phyloP scores from a whole-genome alignment of 352 stramenopile genomes.

The Globisporangium solare region DNA sequence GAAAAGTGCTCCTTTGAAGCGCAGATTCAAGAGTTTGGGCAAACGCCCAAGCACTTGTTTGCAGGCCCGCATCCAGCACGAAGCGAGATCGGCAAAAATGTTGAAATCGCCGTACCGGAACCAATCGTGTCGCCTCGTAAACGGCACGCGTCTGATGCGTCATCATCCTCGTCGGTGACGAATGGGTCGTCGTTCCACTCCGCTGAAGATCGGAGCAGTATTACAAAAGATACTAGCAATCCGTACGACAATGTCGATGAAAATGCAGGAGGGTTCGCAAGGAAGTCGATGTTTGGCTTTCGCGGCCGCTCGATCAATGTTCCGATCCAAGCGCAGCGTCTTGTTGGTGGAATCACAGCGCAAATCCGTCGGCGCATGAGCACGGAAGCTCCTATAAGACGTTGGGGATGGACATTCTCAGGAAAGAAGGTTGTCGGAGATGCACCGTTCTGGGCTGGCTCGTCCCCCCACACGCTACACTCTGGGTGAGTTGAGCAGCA shows the following conservation, averaged over 20 bases:
- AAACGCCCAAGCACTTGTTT: slow-evolving; percentile 83
- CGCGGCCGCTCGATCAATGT: slow-evolving; percentile 49
- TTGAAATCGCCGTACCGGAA: slow-evolving; percentile 44
- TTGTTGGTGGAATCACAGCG: slow-evolving; percentile 73
- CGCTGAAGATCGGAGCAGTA: slow-evolving; percentile 7
- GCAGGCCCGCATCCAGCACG: slow-evolving; percentile 54
- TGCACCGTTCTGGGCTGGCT: slow-evolving; percentile 54
- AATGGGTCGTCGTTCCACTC: slow-evolving; percentile 7
- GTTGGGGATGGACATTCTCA: slow-evolving; percentile 74
- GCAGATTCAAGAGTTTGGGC: slow-evolving; percentile 92
- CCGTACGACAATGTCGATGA: slow-evolving; percentile 28
- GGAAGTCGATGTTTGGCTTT: slow-evolving; percentile 74
- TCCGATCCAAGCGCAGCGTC: slow-evolving; percentile 67
- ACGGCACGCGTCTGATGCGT: slow-evolving; percentile 13
- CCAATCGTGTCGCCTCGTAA: slow-evolving; percentile 31
- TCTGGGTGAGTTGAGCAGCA: no score
- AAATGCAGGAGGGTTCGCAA: slow-evolving; percentile 22
- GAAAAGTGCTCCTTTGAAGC: slow-evolving; percentile 92
- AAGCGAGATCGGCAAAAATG: slow-evolving; percentile 47
- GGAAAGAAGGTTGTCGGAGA: slow-evolving; percentile 31
- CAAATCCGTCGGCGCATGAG: slow-evolving; percentile 75
- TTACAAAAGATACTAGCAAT: neutral
- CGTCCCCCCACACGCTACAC: slow-evolving; percentile 62
- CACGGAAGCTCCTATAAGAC: slow-evolving; percentile 39
- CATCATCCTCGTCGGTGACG: neutral